phyloP scores from a whole-genome alignment of 1,284 basidiomycete species.

The Rhizopogon hawkerae region DNA sequence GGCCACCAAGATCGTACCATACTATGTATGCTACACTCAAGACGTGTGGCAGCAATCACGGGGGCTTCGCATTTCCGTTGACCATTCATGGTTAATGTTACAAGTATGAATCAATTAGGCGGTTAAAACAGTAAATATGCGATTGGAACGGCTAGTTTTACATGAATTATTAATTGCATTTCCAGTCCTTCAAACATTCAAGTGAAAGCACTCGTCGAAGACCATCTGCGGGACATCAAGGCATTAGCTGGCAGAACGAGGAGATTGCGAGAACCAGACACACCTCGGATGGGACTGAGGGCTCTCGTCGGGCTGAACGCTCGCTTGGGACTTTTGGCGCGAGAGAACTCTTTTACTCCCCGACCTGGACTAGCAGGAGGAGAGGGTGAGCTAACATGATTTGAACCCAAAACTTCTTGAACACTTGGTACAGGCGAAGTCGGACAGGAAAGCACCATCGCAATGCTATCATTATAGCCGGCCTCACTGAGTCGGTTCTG shows the following conservation, averaged over 20 bases:
- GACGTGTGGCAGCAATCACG: too few relatives aligned
- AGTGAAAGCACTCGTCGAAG: conserved; percentile 24
- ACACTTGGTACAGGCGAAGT: conserved; percentile 12
- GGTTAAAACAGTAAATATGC: neutral
- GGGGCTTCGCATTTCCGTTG: too few relatives aligned
- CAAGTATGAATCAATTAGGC: too few relatives aligned
- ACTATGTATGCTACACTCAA: too few relatives aligned
- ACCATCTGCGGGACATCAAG: conserved; percentile 14
- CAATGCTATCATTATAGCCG: conserved; percentile 10
- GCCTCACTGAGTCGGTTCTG: neutral
- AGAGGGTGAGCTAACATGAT: neutral
- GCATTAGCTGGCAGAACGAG: neutral
- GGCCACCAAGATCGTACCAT: too few relatives aligned
- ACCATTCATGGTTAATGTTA: too few relatives aligned
- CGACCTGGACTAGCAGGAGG: neutral
- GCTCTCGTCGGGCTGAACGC: conserved; percentile 21
- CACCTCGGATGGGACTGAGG: conserved; percentile 26
- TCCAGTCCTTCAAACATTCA: conserved; percentile 8
- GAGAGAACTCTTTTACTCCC: conserved; percentile 6
- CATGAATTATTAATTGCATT: neutral
- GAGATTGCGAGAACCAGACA: conserved; percentile 6
- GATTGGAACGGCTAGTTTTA: neutral
- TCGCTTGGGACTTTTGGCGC: conserved; percentile 17
- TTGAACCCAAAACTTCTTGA: conserved; percentile 4
- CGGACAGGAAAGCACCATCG: conserved; percentile 22